phyloP scores from a whole-genome alignment of 2,329 filamentous ascomycete species.

The Aspergillus sp. region DNA sequence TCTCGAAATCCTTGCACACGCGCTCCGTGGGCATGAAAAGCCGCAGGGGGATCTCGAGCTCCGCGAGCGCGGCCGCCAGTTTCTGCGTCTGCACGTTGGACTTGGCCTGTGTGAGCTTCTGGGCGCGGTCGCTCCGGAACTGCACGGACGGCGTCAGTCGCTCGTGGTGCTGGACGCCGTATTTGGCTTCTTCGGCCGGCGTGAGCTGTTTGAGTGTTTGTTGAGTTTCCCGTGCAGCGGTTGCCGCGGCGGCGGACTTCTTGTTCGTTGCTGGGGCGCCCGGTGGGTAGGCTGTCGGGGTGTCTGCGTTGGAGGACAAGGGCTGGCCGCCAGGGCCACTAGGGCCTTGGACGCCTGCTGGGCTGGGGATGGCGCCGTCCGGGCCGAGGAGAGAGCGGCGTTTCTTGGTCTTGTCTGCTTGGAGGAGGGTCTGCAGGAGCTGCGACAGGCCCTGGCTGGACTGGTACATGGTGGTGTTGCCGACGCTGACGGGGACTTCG shows the following conservation, averaged over 20 bases:
- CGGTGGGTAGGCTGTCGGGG: constrained; percentile 17
- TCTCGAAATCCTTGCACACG: constrained; percentile 42
- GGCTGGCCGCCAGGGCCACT: constrained; percentile 26
- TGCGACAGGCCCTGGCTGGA: constrained; percentile 70
- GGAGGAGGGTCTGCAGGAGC: constrained; percentile 72
- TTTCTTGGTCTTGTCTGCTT: constrained; percentile 81
- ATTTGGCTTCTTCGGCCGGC: constrained; percentile 65
- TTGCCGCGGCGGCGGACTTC: constrained; percentile 31
- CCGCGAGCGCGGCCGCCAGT: constrained; percentile 37
- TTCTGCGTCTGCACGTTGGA: constrained; percentile 43
- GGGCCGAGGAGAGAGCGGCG: constrained; percentile 60
- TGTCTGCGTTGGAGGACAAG: constrained; percentile 29
- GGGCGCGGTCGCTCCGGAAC: constrained; percentile 61
- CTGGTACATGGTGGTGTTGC: constrained; percentile 66
- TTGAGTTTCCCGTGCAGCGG: constrained; percentile 31
- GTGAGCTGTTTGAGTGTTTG: constrained; percentile 61
- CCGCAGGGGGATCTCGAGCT: constrained; percentile 38
- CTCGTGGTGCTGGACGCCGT: constrained; percentile 78
- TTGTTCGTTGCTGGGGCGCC: constrained; percentile 19
- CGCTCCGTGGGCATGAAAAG: constrained; percentile 43
- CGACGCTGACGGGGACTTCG: constrained; percentile 65
- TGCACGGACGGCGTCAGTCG: constrained; percentile 76
- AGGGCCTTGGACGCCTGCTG: constrained; percentile 45
- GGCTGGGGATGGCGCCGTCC: constrained; percentile 43
- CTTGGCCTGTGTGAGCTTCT: constrained; percentile 42